Conservation (phyloP, 2,329 filamentous ascomycete genomes). For the Colletotrichum navitas region DNA sequence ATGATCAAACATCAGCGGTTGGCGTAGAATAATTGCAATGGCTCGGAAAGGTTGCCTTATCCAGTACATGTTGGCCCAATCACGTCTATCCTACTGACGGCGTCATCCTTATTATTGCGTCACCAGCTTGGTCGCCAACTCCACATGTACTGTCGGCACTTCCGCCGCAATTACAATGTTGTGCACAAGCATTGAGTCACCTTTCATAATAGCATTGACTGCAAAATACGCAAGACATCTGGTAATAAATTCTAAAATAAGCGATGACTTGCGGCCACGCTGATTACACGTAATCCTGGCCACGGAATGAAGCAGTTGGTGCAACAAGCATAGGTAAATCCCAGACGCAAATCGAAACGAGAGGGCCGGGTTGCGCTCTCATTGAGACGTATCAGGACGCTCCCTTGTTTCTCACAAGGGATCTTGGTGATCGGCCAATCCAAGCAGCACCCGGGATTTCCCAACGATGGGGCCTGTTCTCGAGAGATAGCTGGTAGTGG, state of each 20-base stretch:
- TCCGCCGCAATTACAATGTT: neutral
- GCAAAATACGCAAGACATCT: neutral
- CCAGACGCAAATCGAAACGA: constrained; percentile 28
- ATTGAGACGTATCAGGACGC: constrained; percentile 20
- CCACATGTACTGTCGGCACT: no score
- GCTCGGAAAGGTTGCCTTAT: neutral
- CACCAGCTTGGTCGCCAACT: neutral
- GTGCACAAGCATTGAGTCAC: neutral
- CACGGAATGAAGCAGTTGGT: neutral
- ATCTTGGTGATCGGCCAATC: constrained; percentile 16
- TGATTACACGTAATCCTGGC: neutral
- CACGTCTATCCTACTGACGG: neutral
- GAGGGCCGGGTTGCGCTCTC: constrained; percentile 15
- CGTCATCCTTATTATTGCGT: no score
- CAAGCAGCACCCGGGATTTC: neutral
- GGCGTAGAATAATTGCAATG: neutral
- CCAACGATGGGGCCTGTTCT: neutral
- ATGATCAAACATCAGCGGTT: neutral
- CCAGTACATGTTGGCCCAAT: neutral
- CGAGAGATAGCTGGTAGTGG: neutral
- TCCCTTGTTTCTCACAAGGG: neutral
- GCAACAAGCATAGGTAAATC: neutral
- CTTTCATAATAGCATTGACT: neutral
- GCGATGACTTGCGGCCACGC: neutral
- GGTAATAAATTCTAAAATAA: neutral